Percentiles rank a stretch among this genome's conserved stretches.
Evolutionary conservation across 805 yeast species (phyloP).

Genomic region (Candida easanensis): DNA sequence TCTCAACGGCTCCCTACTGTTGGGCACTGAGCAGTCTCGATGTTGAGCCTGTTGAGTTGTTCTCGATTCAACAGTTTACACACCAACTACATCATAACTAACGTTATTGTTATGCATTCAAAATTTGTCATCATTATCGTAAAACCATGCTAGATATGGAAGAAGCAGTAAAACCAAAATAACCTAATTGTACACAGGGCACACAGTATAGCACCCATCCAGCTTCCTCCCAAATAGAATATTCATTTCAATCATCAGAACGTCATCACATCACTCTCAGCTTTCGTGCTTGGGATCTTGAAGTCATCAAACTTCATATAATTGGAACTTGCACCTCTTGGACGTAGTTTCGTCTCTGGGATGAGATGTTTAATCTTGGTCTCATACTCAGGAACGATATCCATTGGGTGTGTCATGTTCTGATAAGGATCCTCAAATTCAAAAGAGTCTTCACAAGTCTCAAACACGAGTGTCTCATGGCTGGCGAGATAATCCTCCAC

Average conservation of each 20-base stretch:
- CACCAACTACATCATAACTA: too few species aligned
- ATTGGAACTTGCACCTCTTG: conserved; percentile 20
- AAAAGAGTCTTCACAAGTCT: conserved; percentile 1
- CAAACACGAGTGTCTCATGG: conserved; percentile 7
- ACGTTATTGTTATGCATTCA: too few species aligned
- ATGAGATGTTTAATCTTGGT: conserved; percentile 2
- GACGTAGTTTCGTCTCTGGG: conserved; percentile 10
- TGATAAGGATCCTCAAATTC: conserved; percentile 27
- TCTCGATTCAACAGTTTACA: too few species aligned
- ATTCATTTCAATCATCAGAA: neutral
- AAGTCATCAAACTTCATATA: conserved; percentile 17
- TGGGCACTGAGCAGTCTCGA: too few species aligned
- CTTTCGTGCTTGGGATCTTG: neutral
- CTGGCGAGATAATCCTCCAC: conserved; percentile 5
- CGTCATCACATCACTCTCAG: neutral
- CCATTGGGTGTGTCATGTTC: conserved; percentile 24
- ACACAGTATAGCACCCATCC: too few species aligned
- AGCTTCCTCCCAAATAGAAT: too few species aligned
- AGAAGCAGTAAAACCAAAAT: too few species aligned
- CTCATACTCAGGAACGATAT: conserved; percentile 11
- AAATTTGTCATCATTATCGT: too few species aligned
- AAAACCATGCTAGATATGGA: too few species aligned
- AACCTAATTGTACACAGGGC: too few species aligned
- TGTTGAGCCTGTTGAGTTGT: too few species aligned
- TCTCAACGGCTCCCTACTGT: too few species aligned